Base-by-base conservation (phyloP, 2,329 filamentous ascomycete genomes). In the Pyrenophora graminea region DNA sequence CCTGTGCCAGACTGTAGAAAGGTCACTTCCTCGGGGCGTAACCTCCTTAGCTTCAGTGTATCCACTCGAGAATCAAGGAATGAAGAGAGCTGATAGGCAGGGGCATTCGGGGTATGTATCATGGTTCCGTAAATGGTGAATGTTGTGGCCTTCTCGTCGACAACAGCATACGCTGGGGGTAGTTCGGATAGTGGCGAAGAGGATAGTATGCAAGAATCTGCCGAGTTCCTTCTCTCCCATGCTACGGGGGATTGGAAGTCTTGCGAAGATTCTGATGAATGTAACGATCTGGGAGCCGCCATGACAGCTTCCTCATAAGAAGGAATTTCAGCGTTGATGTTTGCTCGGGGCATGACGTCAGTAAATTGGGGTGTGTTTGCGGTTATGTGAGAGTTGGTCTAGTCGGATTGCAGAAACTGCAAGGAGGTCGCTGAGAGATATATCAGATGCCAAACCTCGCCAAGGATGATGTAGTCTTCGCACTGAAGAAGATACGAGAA, bases 11-110 rank as follows among this genome's bases (percentile, higher is more conserved):
- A 39, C 39, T 63, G 59, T 0, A 62, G 48, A 1, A 48, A 27
- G 2, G 58, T 48, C 8, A 63, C 45, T 55, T 68, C 66, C 41
- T 61, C 56, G 15, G 59, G 53, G 0, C 54, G 48, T 0, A 68
- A 45, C 1, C 61, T 52, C 1, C 66, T 62, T 32, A 68, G 56
- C 34, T 58, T 60, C 9, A 69, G 48, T 25, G 44, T 55, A 10
- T 57, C 45, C 6, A 58, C 52, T 49, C 53, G 56, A 23, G 59
- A 49, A 42, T 59, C 57, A 45, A 68, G 64, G 7, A 66, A 51
- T 1, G 59, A 61, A 18, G 62, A 64, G n/a, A 68, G 51, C 7
- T 68, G 66, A 45, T 67, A 68, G 46, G 57, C 61, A 13, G 64
- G 63, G 27, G 56, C 58, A 3, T 53, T 43, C 12, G 61, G 57